Evolutionary conservation across 2,329 filamentous ascomycete genomes (phyloP).

Genomic region (Sclerotinia sclerotiorum): DNA sequence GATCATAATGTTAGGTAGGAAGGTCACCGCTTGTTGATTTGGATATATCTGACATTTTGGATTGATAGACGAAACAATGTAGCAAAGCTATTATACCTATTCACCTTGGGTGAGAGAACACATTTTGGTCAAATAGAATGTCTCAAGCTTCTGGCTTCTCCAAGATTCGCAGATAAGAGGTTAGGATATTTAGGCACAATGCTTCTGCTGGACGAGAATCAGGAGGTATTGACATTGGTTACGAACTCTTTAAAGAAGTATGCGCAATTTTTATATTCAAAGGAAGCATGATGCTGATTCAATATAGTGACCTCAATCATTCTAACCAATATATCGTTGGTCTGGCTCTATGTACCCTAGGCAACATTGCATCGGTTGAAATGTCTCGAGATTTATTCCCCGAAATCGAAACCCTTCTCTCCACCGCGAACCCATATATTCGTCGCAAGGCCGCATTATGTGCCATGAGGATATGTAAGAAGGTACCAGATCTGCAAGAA

Average conservation of each 20-base stretch:
- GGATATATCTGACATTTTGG: constrained; percentile 13
- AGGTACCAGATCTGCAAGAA: constrained; percentile 95
- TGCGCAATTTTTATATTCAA: constrained; percentile 21
- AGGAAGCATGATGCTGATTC: constrained; percentile 5
- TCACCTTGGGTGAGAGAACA: constrained; percentile 93
- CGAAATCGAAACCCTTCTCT: constrained; percentile 88
- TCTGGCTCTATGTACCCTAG: constrained; percentile 90
- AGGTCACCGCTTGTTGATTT: constrained; percentile 21
- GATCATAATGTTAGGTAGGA: constrained; percentile 85
- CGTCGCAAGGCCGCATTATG: constrained; percentile 96
- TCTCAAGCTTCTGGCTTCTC: constrained; percentile 92
- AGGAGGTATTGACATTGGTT: constrained; percentile 94
- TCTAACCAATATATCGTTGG: constrained; percentile 98
- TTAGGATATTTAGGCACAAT: constrained; percentile 95
- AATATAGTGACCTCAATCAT: constrained; percentile 81
- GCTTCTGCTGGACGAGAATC: constrained; percentile 94
- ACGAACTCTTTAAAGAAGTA: constrained; percentile 99
- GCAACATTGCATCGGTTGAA: constrained; percentile 96
- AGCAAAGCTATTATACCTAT: constrained; percentile 95
- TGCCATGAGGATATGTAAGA: constrained; percentile 97
- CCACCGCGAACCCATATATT: constrained; percentile 97
- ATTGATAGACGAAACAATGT: constrained; percentile 88
- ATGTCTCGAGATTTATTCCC: constrained; percentile 98
- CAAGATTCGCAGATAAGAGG: constrained; percentile 96
- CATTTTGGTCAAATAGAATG: constrained; percentile 99